Base-by-base conservation (phyloP, 2,329 filamentous ascomycete species). In the Claviceps monticola region DNA sequence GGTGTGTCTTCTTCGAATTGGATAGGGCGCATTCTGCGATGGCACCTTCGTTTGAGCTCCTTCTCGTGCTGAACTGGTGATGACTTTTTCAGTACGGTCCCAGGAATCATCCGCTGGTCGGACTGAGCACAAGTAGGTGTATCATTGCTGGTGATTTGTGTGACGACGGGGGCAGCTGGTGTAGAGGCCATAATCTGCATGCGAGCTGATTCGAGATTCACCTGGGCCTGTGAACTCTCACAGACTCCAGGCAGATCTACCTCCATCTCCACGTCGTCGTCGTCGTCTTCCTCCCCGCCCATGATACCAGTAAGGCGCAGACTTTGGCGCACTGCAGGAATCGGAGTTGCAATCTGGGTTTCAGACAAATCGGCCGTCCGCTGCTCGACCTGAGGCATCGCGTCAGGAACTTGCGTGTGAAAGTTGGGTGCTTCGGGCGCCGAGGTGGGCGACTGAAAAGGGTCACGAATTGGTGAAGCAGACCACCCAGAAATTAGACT, bases 121-220 rank as follows among this genome's bases (percentile, higher is more conserved):
- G 58, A 61, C 50, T 67, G 66, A 11, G 64, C 64, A 48, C 65
- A 67, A 38, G 66, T 59, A 36, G 66, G 63, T 46, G 63, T 67
- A 42, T 59, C 57, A 34, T 57, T 59, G 41, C 58, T 56, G 42
- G 58, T 54, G 23, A 51, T 39, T 19, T 49, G 51, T 26, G 50
- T 21, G 11, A n/a, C 16, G 41, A 42, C 26, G 7, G 41, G 19
- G 17, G 29, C 23, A 36, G 45, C 46, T 17, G 54, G 59, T 4
- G 56, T 53, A 17, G 56, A 56, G 4, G 50, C 49, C 34, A 55
- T 43, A 34, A 54, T 43, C 17, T 57, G 51, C 4, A 54, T 50
- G 34, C 53, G 56, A 14, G 59, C 53, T 42, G 60, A 55, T 42
- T 51, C 53, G n/a, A 59, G 56, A 39, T 64, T 64, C 9, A 67